Evolutionary conservation across 2,329 filamentous ascomycete species (phyloP).

Genomic region (Cordyceps cateniannulata): DNA sequence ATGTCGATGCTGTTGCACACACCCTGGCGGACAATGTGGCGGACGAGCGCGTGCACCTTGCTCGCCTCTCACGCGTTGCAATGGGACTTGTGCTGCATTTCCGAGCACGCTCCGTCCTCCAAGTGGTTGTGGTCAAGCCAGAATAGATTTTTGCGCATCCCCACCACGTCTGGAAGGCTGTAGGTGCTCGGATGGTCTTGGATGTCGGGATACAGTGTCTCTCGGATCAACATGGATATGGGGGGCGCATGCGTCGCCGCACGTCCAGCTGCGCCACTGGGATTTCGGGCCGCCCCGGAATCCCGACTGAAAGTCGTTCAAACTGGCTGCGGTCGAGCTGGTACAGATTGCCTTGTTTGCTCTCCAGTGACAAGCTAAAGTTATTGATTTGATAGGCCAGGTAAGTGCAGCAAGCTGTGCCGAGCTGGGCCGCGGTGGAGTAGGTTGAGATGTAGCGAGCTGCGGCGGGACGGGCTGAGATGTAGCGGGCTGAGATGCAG

Average conservation of each 20-base stretch:
- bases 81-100: slow-evolving; percentile 36
- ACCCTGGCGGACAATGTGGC: slow-evolving; percentile 60
- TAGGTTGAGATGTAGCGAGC: too few species aligned
- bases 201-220: slow-evolving; percentile 50
- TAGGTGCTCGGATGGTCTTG: too few species aligned
- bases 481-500: too few species aligned
- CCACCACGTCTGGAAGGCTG: slow-evolving; percentile 46
- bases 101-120: slow-evolving; percentile 33
- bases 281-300: slow-evolving; percentile 18
- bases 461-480: too few species aligned
- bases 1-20: slow-evolving; percentile 45
- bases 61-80: slow-evolving; percentile 55
- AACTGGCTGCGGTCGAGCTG: slow-evolving; percentile 25
- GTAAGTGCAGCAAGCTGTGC: slow-evolving; percentile 50
- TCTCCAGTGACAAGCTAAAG: slow-evolving; percentile 34
- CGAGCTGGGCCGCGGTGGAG: too few species aligned
- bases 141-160: slow-evolving; percentile 48
- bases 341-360: slow-evolving; percentile 13
- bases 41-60: slow-evolving; percentile 56
- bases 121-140: slow-evolving; percentile 53
- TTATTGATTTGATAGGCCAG: slow-evolving; percentile 50
- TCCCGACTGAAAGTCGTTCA: slow-evolving; percentile 34
- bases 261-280: slow-evolving; percentile 39
- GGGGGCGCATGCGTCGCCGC: slow-evolving; percentile 61
- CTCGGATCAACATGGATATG: slow-evolving; percentile 53